Evolutionary conservation across 1,284 basidiomycete genomes (phyloP), one percentile per base, ranked within the genome.

Genomic region (Chiua sp.): DNA sequence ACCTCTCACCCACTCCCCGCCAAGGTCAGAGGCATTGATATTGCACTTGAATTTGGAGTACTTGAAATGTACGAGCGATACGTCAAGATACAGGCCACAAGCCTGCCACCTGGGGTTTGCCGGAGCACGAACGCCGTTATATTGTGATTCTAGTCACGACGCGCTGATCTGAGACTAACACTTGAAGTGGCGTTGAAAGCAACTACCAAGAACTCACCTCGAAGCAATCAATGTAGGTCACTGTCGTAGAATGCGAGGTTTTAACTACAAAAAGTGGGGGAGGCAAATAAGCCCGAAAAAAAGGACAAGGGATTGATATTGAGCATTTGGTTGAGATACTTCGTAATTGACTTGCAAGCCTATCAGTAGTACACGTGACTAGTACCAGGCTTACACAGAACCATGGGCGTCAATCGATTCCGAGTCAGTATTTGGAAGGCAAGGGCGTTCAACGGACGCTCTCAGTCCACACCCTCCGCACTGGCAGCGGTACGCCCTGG

Each of bases 111-210:
- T 53, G 70, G 56, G 5, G 49, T 50, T 50, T 75, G 71, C 53
- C 75, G 70, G 15, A 73, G 66, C n/a, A 69, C 68, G 26, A 72
- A 75, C 2, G 73, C 70, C 70, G 73, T 74, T 70, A 69, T 75
- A 4, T 26, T 26, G 26, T 26, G 26, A 26, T 26, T 26, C 26
- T 26, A 26, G 70, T 72, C 20, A 75, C 57, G 1, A 68, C 2
- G 7, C 72, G 70, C 26, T 26, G 26, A 26, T 37, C 55, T 71
- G 10, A 69, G 18, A 33, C 72, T 72, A 51, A 61, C 61, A 22
- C 71, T 71, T 74, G 20, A 30, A 15, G 71, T 20, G n/a, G 26
- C 7, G n/a, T 68, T 23, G 42, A 26, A 11, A 15, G 22, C 20
- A 23, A 46, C 3, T 11, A 30, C 7, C 10, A 5, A 13, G 18